Conservation (phyloP, 1,284 basidiomycete species). For the Erythrobasidium hasegawianum region DNA sequence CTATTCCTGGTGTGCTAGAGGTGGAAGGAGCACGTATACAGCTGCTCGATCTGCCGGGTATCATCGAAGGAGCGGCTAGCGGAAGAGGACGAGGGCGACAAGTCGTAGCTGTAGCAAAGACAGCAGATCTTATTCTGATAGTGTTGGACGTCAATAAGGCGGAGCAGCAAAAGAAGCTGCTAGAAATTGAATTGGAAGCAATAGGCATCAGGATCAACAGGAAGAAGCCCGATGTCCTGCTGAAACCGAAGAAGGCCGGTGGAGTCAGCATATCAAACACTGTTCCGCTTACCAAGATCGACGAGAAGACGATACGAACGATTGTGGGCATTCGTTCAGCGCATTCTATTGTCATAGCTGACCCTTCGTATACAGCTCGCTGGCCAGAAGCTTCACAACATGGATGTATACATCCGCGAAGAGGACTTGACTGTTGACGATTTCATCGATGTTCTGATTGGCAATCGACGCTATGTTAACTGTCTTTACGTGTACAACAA, state of each 20-base stretch:
- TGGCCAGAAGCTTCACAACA: slow-evolving; percentile 77
- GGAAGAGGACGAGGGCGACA: slow-evolving; percentile 91
- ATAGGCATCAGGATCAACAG: slow-evolving; percentile 95
- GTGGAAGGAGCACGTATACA: slow-evolving; percentile 90
- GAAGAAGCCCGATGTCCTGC: slow-evolving; percentile 69
- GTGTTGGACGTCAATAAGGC: slow-evolving; percentile 82
- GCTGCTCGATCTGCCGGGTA: slow-evolving; percentile 91
- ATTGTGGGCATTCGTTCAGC: slow-evolving; percentile 63
- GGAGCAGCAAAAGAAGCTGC: slow-evolving; percentile 77
- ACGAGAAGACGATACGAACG: slow-evolving; percentile 88
- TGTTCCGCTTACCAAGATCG: slow-evolving; percentile 88
- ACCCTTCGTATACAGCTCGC: no score
- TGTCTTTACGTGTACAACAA: slow-evolving; percentile 87
- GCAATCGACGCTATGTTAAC: slow-evolving; percentile 85
- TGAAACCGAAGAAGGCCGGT: slow-evolving; percentile 76
- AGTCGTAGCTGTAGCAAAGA: slow-evolving; percentile 71
- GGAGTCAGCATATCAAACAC: slow-evolving; percentile 65
- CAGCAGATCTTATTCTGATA: slow-evolving; percentile 76
- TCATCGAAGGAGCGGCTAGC: slow-evolving; percentile 93
- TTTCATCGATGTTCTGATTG: slow-evolving; percentile 94
- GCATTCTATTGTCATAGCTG: no score
- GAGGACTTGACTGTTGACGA: slow-evolving; percentile 73
- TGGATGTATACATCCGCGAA: slow-evolving; percentile 94
- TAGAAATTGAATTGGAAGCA: slow-evolving; percentile 90
- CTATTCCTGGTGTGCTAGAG: slow-evolving; percentile 90